phyloP scores from a whole-genome alignment of 2,329 filamentous ascomycete genomes.

The Colletotrichum spaethianum region DNA sequence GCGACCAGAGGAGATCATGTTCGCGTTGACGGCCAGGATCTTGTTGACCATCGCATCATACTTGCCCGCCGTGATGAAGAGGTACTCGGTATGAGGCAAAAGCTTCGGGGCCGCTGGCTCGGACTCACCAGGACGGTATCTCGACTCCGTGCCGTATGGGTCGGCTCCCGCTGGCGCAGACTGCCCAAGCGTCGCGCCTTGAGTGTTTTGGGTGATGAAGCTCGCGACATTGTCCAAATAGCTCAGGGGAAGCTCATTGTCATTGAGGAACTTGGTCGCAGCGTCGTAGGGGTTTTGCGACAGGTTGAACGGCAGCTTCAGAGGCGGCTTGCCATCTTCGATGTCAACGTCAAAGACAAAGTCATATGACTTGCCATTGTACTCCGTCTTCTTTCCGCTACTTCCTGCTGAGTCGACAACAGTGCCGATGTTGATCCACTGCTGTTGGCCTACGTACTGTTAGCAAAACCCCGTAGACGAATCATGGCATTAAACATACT shows the following conservation, averaged over 20 bases:
- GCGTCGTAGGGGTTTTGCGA: constrained; percentile 94
- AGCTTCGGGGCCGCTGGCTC: constrained; percentile 76
- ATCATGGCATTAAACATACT: constrained; percentile 46
- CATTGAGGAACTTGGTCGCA: constrained; percentile 89
- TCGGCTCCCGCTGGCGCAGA: constrained; percentile 69
- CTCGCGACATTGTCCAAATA: constrained; percentile 94
- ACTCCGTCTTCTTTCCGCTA: constrained; percentile 81
- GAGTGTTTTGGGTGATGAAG: constrained; percentile 91
- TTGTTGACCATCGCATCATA: constrained; percentile 82
- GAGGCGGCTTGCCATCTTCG: constrained; percentile 90
- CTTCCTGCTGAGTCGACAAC: constrained; percentile 92
- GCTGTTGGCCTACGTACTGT: constrained; percentile 64
- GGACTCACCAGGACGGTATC: constrained; percentile 84
- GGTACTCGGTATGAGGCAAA: constrained; percentile 84
- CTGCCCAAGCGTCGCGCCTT: constrained; percentile 86
- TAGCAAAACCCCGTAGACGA: constrained; percentile 7
- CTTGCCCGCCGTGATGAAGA: constrained; percentile 83
- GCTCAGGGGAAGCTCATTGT: constrained; percentile 88
- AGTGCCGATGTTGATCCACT: constrained; percentile 93
- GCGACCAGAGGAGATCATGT: constrained; percentile 77
- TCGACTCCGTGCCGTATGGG: constrained; percentile 82
- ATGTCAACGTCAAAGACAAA: constrained; percentile 98
- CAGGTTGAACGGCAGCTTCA: constrained; percentile 95
- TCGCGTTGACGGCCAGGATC: constrained; percentile 80
- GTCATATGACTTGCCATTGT: constrained; percentile 91